Base-by-base conservation (phyloP, 371 early-diverging fungal genomes). In the Mortierella polycephala region DNA sequence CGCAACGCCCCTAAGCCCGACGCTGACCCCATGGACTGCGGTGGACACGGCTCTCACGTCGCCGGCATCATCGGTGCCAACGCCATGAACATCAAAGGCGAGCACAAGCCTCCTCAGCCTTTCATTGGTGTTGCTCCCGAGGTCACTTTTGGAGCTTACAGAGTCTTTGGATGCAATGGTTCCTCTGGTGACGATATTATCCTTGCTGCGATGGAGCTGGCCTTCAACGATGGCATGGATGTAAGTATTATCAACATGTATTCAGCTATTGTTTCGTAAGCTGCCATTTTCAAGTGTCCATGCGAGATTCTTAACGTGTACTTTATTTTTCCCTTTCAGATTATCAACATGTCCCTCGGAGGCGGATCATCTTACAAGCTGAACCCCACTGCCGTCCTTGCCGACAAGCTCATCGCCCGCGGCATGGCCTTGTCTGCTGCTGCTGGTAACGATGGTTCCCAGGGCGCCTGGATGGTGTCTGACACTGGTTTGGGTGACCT, bases 301-400 rank as follows among this genome's bases (percentile, higher is more conserved):
- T 12, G 11, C 18, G 20, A 16, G 44, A 39, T 20, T 1, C 30
- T 23, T 47, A n/a, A 13, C 10, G 8, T 16, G 12, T 5, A 10
- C 10, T 12, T 11, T 4, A 8, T 46, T 21, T 45, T 50, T 60
- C 30, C 14, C 11, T 12, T 30, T 3, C 58, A 72, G 60, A 79
- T 91, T 54, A 85, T 91, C 69, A 92, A 87, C 82, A 74, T 94
- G 81, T 91, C 91, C 64, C 64, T 93, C 46, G 94, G 94, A 52
- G 84, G 83, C n/a, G 86, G 85, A 8, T 66, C 71, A 14, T 69
- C 86, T 42, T 83, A 81, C 60, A 89, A 84, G 84, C 40, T 64
- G 30, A 80, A 82, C 57, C 84, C 89, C 12, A 68, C 76, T 37
- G 74, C 85, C 2, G 72, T 69, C 12, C 84, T 83, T 0, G 84